These are phyloP conservation scores for Trichoderma sp. DNA, from an alignment of 2,329 filamentous ascomycete genomes.

Conservation along the genomic window DNA sequence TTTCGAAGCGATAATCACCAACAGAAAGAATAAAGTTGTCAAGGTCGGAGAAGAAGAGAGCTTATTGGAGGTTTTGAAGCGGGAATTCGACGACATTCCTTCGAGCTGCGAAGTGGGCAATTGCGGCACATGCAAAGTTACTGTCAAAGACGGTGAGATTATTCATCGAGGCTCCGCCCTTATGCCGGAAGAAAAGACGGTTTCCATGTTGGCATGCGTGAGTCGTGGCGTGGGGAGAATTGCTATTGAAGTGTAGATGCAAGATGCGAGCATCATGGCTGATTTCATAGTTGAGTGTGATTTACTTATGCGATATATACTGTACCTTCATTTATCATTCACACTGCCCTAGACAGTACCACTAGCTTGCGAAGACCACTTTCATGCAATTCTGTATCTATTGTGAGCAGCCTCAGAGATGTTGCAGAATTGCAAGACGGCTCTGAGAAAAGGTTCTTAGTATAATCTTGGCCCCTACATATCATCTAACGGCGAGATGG, in stretches of 20 bases:
- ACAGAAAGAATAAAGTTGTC: constrained; percentile 46
- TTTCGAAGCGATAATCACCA: constrained; percentile 60
- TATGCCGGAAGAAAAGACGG: constrained; percentile 49
- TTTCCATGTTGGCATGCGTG: constrained; percentile 55
- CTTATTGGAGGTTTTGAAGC: constrained; percentile 53
- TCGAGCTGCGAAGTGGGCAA: constrained; percentile 60
- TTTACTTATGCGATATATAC: neutral
- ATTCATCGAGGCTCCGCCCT: constrained; percentile 56
- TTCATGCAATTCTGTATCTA: neutral
- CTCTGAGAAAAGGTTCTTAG: neutral
- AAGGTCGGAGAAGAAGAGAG: constrained; percentile 54
- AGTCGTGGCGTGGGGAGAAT: constrained; percentile 57
- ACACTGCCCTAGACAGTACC: neutral
- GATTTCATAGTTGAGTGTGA: neutral
- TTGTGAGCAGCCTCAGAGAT: too few species aligned
- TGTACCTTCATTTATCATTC: neutral
- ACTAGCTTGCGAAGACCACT: neutral
- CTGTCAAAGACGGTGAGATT: constrained; percentile 48
- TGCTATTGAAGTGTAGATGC: constrained; percentile 41
- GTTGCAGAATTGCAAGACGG: too few species aligned
- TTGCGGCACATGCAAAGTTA: constrained; percentile 56
- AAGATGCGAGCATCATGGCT: neutral
- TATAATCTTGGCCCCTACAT: neutral
- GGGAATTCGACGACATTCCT: constrained; percentile 48
- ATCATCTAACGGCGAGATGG: constrained; percentile 27